Base-by-base conservation (phyloP, 371 early-diverging fungal species). In the Apophysomyces elegans region DNA sequence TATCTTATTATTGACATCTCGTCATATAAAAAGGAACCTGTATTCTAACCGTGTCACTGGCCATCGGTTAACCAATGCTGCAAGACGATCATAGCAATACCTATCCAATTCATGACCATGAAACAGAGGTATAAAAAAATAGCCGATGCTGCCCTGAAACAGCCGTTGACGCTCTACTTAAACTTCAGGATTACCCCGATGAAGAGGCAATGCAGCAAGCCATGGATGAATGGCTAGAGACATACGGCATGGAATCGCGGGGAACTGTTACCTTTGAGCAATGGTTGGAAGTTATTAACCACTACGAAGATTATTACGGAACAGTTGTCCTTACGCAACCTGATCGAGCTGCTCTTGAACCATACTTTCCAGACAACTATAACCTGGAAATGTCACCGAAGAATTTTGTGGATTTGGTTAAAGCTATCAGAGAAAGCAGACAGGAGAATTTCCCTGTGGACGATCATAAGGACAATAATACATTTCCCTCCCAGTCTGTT, bases 371-470 rank as follows among this genome's bases (percentile, higher is more conserved):
- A 8, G 37, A 21, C 8, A 68, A 71, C 39, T 41, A 13, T 21
- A 65, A 74, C 32, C 12, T 69, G 9, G 69, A 72, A 64, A 68
- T 71, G 69, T 62, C 63, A 14, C 75, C 72, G 7, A 59, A 66
- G 16, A 72, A 74, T 26, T 66, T 74, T 39, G 32, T 60, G 7
- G 43, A 61, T 7, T 37, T 70, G 43, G 13, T 65, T 41, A 21
- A 44, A 21, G 50, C 41, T 12, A 59, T 59, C 43, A 32, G 43
- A 26, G 21, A 9, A 26, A 38, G 60, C 43, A 21, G n/a, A 14
- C 14, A n/a, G 16, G 26, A 59, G 21, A 59, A n/a, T 13, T 39
- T 13, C 38, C 43, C 60, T 59, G 43, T 26, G 11, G 60, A 41
- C 26, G 21, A 36, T 26, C 26, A 37, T 11, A 39, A 13, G 12